phyloP scores from a whole-genome alignment of 2,329 filamentous ascomycete genomes.

The Cadophora sp. region DNA sequence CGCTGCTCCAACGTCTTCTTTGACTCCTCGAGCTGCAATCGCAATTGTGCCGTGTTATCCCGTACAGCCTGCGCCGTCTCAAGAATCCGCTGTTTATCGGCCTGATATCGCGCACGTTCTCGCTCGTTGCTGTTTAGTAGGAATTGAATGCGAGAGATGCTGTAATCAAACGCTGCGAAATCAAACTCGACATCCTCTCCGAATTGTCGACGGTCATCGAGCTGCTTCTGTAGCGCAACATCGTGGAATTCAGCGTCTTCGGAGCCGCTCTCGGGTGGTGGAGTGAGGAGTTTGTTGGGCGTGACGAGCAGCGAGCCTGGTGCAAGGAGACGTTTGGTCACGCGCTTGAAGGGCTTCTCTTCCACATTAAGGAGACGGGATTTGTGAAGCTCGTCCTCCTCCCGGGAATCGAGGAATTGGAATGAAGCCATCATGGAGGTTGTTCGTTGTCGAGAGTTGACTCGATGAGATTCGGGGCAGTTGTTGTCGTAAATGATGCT shows the following conservation, averaged over 20 bases:
- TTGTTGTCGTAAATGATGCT: background rate
- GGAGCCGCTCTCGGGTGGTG: constrained; percentile 64
- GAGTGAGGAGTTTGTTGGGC: constrained; percentile 64
- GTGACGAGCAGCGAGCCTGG: constrained; percentile 68
- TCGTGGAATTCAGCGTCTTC: constrained; percentile 52
- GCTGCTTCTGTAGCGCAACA: constrained; percentile 55
- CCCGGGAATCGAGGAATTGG: constrained; percentile 73
- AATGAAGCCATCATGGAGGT: constrained; percentile 58
- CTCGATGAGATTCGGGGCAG: background rate
- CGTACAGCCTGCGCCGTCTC: constrained; percentile 79
- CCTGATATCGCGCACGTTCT: constrained; percentile 83
- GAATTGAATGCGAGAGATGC: constrained; percentile 86
- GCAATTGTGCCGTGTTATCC: constrained; percentile 74
- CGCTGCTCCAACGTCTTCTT: constrained; percentile 77
- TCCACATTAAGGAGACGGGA: constrained; percentile 87
- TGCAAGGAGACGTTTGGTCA: constrained; percentile 80
- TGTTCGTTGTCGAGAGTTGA: background rate
- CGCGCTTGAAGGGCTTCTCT: constrained; percentile 88
- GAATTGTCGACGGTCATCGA: constrained; percentile 68
- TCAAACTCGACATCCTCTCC: constrained; percentile 86
- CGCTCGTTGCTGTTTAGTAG: constrained; percentile 81
- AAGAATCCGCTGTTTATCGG: constrained; percentile 80
- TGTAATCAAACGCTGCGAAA: constrained; percentile 86
- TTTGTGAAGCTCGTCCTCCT: constrained; percentile 87
- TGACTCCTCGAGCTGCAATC: constrained; percentile 77